These are phyloP conservation scores for Quercus engelmannii DNA, from an alignment of 306 rosid species.

Conservation along the genomic window DNA sequence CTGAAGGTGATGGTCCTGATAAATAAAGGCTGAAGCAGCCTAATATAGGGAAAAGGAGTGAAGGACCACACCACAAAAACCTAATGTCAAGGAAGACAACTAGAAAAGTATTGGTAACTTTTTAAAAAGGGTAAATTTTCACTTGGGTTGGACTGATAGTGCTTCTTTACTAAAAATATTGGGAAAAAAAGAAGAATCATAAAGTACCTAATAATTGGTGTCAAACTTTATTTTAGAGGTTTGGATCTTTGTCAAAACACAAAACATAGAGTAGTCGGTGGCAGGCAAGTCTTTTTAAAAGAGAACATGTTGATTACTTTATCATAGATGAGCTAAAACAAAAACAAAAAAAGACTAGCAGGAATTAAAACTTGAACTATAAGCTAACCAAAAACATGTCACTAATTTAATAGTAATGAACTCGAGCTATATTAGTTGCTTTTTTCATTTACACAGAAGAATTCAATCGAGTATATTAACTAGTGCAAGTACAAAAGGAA, in stretches of 20 bases:
- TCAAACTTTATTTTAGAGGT: not conserved
- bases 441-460: constrained; percentile 19
- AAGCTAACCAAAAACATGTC: no score
- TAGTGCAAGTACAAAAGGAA: not conserved
- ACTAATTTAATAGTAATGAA: no score
- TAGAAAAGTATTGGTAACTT: constrained; percentile 15
- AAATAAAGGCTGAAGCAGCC: no score
- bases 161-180: not conserved
- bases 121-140: not conserved
- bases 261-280: not conserved
- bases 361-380: no score
- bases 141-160: not conserved
- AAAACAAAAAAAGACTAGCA: no score
- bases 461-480: constrained; percentile 1
- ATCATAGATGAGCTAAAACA: no score
- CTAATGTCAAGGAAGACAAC: not conserved
- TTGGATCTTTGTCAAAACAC: not conserved
- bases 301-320: not conserved
- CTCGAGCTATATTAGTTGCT: not conserved
- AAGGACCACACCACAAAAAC: no score
- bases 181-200: no score
- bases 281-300: not conserved
- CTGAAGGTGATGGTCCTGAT: no score
- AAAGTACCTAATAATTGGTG: not conserved
- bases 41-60: no score